phyloP scores from a whole-genome alignment of 2,329 filamentous ascomycete species.

The Sordariomycetes sp. region DNA sequence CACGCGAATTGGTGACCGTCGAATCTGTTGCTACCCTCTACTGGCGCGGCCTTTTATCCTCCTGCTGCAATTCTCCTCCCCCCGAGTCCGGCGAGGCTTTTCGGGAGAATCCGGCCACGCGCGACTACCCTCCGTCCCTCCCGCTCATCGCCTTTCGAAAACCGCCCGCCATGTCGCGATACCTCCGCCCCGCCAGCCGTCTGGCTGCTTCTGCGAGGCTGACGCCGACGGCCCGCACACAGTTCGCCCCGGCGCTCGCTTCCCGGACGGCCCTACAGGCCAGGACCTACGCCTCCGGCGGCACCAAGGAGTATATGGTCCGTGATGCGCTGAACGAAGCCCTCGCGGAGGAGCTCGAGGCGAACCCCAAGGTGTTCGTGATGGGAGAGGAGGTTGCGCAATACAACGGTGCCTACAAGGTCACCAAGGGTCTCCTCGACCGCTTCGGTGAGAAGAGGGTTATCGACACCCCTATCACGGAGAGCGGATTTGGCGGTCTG shows the following conservation, averaged over 20 bases:
- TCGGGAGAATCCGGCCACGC: not conserved
- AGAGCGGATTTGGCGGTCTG: conserved; percentile 89
- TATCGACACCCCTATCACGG: conserved; percentile 97
- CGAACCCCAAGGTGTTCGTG: conserved; percentile 89
- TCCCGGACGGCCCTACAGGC: conserved; percentile 25
- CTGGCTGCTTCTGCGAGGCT: conserved; percentile 32
- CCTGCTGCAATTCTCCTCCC: not conserved
- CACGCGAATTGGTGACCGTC: not conserved
- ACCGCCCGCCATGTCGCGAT: conserved; percentile 31
- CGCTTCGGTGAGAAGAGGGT: conserved; percentile 95
- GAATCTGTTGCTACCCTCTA: not conserved
- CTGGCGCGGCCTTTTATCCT: not conserved
- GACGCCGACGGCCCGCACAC: conserved; percentile 21
- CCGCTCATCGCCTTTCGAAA: not conserved
- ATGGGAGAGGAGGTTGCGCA: conserved; percentile 97
- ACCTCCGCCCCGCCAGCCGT: conserved; percentile 38
- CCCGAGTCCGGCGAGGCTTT: not conserved
- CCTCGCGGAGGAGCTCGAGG: conserved; percentile 91
- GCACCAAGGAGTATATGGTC: conserved; percentile 88
- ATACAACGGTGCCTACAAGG: conserved; percentile 99
- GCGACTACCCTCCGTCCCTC: not conserved
- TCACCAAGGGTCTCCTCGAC: conserved; percentile 94
- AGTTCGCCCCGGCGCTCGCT: conserved; percentile 23
- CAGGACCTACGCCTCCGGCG: conserved; percentile 46
- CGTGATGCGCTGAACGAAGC: conserved; percentile 97